Evolutionary conservation across 2,329 filamentous ascomycete genomes (phyloP), one percentile per base, ranked within the genome.

Genomic region (Eutypa lata): DNA sequence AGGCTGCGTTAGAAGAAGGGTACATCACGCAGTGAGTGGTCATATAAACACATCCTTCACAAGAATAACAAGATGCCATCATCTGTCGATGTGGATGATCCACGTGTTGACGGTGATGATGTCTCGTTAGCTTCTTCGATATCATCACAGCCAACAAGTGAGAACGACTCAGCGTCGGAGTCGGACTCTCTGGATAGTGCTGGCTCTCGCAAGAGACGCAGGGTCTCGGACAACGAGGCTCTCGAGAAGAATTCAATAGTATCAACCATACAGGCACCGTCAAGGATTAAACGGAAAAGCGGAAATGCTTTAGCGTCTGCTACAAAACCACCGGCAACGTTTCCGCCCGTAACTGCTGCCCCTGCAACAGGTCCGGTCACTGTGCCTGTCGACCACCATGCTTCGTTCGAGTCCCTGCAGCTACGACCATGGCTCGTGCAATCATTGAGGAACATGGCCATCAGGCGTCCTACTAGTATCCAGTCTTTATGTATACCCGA

Each of bases 401-500:
- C 80, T 18, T 88, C 81, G 8, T 96, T 96, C 67, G 81, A 85
- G 18, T 82, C 84, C 11, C 74, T 97, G 49, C 77, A 83, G 48
- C 86, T 96, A 44, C 81, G 84, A 37, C 90, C 90, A 68, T 99
- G 94, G 94, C 84, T 99, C 3, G 86, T 95, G 2, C 83, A 87
- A 55, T 93, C 93, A 1, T 78, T 99, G 45, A 72, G 72, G 50
- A 84, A 83, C 64, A 82, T 85, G 81, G 90, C 91, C 28, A 97
- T 99, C 67, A 89, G 84, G 66, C 80, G 87, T 53, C 94, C 94
- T 0, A 99, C 94, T 0, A 88, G 88, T 16, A 97, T 99, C 76
- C 94, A 99, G 64, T 90, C 89, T 65, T 87, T 86, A 49, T 96
- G 90, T 68, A 97, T 99, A 65, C 92, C 93, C 1, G 89, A 94